Evolutionary conservation across 441 rosid genomes (phyloP), one percentile per base, ranked within the genome.

Genomic region (Monsonia emarginata): DNA sequence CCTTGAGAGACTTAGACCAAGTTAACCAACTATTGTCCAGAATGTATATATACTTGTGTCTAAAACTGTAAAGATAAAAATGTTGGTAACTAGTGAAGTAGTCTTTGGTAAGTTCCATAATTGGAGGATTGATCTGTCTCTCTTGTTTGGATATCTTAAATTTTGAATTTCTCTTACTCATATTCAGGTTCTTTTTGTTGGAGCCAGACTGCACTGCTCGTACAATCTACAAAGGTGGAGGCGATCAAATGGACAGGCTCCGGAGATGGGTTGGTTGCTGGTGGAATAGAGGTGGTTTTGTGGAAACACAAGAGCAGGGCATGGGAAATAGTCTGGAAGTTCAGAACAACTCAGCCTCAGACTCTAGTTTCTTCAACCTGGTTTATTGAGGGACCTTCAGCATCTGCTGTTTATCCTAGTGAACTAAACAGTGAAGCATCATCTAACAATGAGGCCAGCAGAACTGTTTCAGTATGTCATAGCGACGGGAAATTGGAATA

Each of bases 161-260:
- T 64, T 48, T 27, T 71, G 69, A 72, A 67, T 80, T 70, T 80
- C 65, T 84, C 76, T 80, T 66, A 80, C 88, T 82, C 83, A 86
- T 87, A 82, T 86, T 85, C 97, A 94, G 97, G 96, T 86, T 94
- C 96, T 86, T 88, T 94, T 88, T 86, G 86, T 89, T 94, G 98
- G 97, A 86, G 96, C 83, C 96, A 89, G 97, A 89, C 82, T 84
- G 88, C 87, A 65, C 82, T 84, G 66, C 90, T 94, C 74, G 71
- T 80, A 75, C 97, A 89, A 70, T 81, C 78, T 46, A 65, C 87
- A 32, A 83, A 82, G 63, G 95, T 90, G 74, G 95, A 90, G 76
- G 98, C 88, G 2, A 77, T 94, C 66, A 76, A 79, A 72, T 94
- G 98, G 98, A 83, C 98, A 1, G 85, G 83, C 54, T 90, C 96